Evolutionary conservation across 2,329 filamentous ascomycete species (phyloP).

Genomic region (Monosporascus cannonballus): DNA sequence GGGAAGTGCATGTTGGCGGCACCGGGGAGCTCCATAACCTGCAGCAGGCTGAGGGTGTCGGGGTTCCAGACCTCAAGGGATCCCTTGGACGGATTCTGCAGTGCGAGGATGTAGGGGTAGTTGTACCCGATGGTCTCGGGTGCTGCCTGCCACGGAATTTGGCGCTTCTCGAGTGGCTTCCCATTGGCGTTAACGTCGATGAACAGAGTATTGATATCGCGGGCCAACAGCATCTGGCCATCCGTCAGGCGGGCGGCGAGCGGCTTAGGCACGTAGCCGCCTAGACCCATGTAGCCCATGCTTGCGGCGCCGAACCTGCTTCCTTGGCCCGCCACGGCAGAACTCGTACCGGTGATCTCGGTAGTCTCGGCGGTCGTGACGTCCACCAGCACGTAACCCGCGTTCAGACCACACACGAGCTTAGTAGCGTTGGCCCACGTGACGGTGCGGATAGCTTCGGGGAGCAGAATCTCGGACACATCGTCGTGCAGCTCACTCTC

Average conservation of each 20-base stretch:
- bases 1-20: constrained; percentile 86
- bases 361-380: constrained; percentile 66
- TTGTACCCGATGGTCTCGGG: constrained; percentile 93
- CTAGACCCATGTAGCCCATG: constrained; percentile 96
- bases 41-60: constrained; percentile 81
- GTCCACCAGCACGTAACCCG: constrained; percentile 85
- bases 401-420: constrained; percentile 84
- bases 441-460: constrained; percentile 79
- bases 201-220: constrained; percentile 93
- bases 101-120: constrained; percentile 87
- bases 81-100: constrained; percentile 79
- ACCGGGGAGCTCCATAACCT: constrained; percentile 75
- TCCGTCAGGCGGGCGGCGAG: constrained; percentile 77
- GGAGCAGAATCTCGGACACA: constrained; percentile 68
- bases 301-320: constrained; percentile 78
- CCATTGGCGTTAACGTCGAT: constrained; percentile 79
- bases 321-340: constrained; percentile 57
- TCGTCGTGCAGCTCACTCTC: constrained; percentile 80
- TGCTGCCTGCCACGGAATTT: constrained; percentile 86
- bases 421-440: constrained; percentile 88
- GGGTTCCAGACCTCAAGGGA: constrained; percentile 88
- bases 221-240: constrained; percentile 86
- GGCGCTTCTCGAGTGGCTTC: constrained; percentile 72
- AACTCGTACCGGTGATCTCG: constrained; percentile 74
- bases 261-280: constrained; percentile 85